These are phyloP conservation scores for Pulveroboletus sp. DNA, from an alignment of 768 basidiomycete genomes.

Conservation along the genomic window DNA sequence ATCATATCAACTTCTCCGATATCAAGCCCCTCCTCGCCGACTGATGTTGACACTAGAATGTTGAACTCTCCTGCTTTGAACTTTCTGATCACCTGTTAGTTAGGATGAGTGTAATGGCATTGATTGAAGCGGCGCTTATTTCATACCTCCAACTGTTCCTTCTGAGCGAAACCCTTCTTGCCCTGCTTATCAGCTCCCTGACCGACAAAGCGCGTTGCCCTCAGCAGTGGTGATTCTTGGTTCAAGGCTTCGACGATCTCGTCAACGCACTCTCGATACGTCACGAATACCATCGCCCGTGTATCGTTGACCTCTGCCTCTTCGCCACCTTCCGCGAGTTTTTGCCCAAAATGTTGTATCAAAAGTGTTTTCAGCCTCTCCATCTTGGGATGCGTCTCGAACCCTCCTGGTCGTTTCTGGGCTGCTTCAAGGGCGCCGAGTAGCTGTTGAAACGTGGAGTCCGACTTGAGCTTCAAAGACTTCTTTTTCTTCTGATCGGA, in stretches of 20 bases:
- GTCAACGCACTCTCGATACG: slow-evolving; percentile 87
- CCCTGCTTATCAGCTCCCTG: slow-evolving; percentile 85
- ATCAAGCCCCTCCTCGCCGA: slow-evolving; percentile 97
- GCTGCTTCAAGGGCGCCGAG: slow-evolving; percentile 67
- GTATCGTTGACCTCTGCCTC: slow-evolving; percentile 39
- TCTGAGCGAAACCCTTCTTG: slow-evolving; percentile 85
- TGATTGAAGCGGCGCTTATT: background rate
- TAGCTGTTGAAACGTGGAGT: slow-evolving; percentile 61
- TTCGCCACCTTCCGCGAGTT: slow-evolving; percentile 42
- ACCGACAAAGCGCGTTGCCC: slow-evolving; percentile 85
- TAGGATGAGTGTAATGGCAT: slow-evolving; percentile 7
- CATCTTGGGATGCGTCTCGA: slow-evolving; percentile 87
- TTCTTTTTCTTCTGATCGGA: slow-evolving; percentile 37
- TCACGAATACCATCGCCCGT: slow-evolving; percentile 91
- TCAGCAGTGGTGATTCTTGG: slow-evolving; percentile 71
- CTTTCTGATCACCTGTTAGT: slow-evolving; percentile 68
- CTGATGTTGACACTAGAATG: slow-evolving; percentile 91
- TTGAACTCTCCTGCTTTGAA: slow-evolving; percentile 90
- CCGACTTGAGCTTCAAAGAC: slow-evolving; percentile 43
- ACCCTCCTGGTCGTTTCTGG: slow-evolving; percentile 42
- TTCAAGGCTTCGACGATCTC: slow-evolving; percentile 85
- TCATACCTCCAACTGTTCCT: slow-evolving; percentile 83
- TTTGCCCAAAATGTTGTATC: slow-evolving; percentile 67
- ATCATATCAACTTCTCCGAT: slow-evolving; percentile 98
- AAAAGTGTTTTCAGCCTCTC: slow-evolving; percentile 73